Evolutionary conservation across 768 basidiomycete genomes (phyloP).

Genomic region (Boletus rubroflammeus): DNA sequence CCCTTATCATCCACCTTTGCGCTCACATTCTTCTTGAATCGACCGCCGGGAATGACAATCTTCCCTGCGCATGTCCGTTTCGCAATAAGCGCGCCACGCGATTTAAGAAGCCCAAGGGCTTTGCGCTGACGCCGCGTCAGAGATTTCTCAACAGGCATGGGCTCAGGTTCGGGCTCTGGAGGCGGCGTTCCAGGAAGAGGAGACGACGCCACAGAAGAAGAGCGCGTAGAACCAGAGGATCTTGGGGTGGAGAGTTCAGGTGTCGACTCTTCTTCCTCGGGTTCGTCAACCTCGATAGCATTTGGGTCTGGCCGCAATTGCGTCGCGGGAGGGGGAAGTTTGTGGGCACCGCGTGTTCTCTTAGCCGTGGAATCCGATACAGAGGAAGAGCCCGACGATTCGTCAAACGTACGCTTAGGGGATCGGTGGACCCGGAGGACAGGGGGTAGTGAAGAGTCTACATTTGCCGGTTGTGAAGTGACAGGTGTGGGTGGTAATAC

Average conservation of each 20-base stretch:
- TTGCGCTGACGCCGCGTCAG: conserved; percentile 69
- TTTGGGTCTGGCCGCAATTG: conserved; percentile 15
- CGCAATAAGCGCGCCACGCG: conserved; percentile 34
- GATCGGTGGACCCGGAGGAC: conserved; percentile 41
- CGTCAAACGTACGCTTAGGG: conserved; percentile 60
- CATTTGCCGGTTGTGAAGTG: conserved; percentile 10
- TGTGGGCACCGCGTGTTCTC: conserved; percentile 32
- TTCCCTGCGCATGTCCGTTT: conserved; percentile 46
- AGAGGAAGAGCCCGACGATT: conserved; percentile 46
- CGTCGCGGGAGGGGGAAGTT: conserved; percentile 14
- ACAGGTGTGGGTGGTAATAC: conserved; percentile 28
- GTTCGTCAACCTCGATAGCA: conserved; percentile 27
- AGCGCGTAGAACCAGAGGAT: conserved; percentile 30
- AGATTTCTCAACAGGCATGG: conserved; percentile 29
- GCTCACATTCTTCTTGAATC: conserved; percentile 34
- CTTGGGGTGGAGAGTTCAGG: conserved; percentile 43
- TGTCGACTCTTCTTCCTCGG: conserved; percentile 32
- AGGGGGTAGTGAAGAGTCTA: conserved; percentile 12
- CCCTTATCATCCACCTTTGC: conserved; percentile 8
- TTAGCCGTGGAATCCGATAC: conserved; percentile 34
- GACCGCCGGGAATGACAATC: conserved; percentile 61
- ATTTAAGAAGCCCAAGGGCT: conserved; percentile 62
- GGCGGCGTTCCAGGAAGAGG: conserved; percentile 37
- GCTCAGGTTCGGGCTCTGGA: conserved; percentile 21
- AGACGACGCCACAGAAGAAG: conserved; percentile 32